phyloP scores from a whole-genome alignment of 208 protist species.

The Acanthamoeba healyi region DNA sequence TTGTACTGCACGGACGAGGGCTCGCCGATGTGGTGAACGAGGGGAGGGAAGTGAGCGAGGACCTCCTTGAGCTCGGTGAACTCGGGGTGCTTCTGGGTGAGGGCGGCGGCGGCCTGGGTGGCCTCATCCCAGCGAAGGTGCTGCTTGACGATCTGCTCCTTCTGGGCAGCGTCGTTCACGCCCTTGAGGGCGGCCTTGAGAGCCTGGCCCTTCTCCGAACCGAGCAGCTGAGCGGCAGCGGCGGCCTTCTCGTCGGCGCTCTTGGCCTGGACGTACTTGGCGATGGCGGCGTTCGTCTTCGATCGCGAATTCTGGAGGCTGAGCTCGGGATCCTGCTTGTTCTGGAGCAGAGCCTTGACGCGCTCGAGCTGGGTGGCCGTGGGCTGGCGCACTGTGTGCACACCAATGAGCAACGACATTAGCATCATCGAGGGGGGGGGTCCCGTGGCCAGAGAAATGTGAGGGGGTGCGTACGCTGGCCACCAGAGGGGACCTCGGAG shows the following conservation, averaged over 20 bases:
- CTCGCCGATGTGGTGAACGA: slow-evolving; percentile 49
- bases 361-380: background rate
- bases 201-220: slow-evolving; percentile 5
- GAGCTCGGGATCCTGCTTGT: slow-evolving; percentile 10
- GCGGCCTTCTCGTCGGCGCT: background rate
- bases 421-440: background rate
- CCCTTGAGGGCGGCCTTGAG: slow-evolving; percentile 4
- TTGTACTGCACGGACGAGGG: slow-evolving; percentile 3
- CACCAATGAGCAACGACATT: background rate
- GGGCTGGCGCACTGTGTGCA: background rate
- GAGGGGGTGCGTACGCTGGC: background rate
- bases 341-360: background rate
- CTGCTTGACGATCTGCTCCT: slow-evolving; percentile 33
- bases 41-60: slow-evolving; percentile 5
- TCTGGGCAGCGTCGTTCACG: background rate
- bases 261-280: background rate
- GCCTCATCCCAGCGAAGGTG: slow-evolving; percentile 35
- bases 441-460: background rate
- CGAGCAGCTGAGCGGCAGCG: background rate
- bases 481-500: background rate
- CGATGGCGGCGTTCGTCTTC: background rate
- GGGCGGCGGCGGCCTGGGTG: background rate
- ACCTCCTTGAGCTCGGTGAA: slow-evolving; percentile 39
- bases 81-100: slow-evolving; percentile 28
- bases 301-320: background rate